Base-by-base conservation (phyloP, 1,284 basidiomycete species). In the Uromyces viciae-fabae region DNA sequence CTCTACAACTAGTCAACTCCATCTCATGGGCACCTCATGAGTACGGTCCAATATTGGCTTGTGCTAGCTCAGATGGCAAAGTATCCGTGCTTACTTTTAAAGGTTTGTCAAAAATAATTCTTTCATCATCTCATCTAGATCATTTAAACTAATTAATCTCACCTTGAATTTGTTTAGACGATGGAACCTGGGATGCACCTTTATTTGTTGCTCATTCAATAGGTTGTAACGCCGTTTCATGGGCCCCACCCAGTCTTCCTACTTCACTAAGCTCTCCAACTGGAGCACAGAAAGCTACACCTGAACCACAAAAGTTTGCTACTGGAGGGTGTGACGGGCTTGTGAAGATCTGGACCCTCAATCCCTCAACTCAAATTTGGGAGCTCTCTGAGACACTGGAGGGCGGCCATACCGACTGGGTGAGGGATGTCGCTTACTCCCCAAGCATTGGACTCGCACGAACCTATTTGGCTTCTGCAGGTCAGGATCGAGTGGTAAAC, bases 11-110 rank as follows among this genome's bases (percentile, higher is more conserved):
- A 94, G 96, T 98, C 81, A 99, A 99, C 87, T 95, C 95, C 0
- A 93, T 99, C 52, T 94, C 94, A 0, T 99, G 97, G 96, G 95
- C 96, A 43, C 95, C 97, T 0, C 94, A 97, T 84, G 96, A 98
- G 86, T 90, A 98, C 17, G 96, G 97, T 76, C 94, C 97, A 0
- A 95, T 98, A 83, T 90, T 99, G 64, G 95, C 95, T 0, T 99
- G 96, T 85, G 96, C 96, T 0, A 96, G 94, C n/a, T 97, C 94
- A 2, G 96, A 99, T 86, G 96, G 96, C 83, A 97, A 97, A 86
- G 91, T 99, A 73, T 98, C 96, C 9, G 95, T 99, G 36, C 88
- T 99, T 82, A 94, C 93, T 8, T 99, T 99, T 89, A 96, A 98
- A 90, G 94, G 94, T 95, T 84, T 22, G 15, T 33, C 22, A 7